Evolutionary conservation across 179 eudicot species (phyloP), one percentile per base, ranked within the genome.

Genomic region (Sideroxylon spinosum): DNA sequence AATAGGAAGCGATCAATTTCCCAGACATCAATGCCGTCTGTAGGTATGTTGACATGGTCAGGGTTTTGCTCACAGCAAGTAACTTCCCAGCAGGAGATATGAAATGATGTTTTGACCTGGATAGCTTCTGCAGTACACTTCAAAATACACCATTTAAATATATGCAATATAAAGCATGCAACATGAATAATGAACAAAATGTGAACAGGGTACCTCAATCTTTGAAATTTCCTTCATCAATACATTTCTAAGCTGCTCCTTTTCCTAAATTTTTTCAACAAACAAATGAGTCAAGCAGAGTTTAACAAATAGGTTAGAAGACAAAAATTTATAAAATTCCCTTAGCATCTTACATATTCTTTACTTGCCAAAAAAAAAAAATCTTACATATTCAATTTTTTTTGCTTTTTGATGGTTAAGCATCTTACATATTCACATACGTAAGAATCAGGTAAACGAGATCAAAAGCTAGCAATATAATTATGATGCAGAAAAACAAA

Each of bases 1-100:
- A 93, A 84, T 73, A 87, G 81, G 71, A 70, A 73, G 28, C 81
- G 83, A 81, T 93, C 95, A 81, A 93, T 89, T 79, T 92, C 95
- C 89, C 86, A 84, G 17, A 80, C 93, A 74, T 82, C 79, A 80
- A 50, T 76, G 76, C 83, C 87, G 74, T 82, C 84, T 55, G 79
- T 20, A 48, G 88, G 86, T 74, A 82, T 81, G 69, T 81, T 79
- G 16, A 84, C 88, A 20, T 71, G 85, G 76, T 73, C 76, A 48
- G 76, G 73, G 52, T 49, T 67, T 68, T 63, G 73, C 48, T 79
- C 78, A 71, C 70, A 75, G 52, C 70, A 79, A 73, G 78, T 73
- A 78, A 81, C 68, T 72, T 73, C 28, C 46, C 79, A 74, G 76
- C 71, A 50, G 86, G 81, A 49, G 74, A 73, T 37, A 72, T 14